These are phyloP conservation scores for Cutaneotrichosporon arboriforme DNA, from an alignment of 1,284 basidiomycete species.

Conservation along the genomic window DNA sequence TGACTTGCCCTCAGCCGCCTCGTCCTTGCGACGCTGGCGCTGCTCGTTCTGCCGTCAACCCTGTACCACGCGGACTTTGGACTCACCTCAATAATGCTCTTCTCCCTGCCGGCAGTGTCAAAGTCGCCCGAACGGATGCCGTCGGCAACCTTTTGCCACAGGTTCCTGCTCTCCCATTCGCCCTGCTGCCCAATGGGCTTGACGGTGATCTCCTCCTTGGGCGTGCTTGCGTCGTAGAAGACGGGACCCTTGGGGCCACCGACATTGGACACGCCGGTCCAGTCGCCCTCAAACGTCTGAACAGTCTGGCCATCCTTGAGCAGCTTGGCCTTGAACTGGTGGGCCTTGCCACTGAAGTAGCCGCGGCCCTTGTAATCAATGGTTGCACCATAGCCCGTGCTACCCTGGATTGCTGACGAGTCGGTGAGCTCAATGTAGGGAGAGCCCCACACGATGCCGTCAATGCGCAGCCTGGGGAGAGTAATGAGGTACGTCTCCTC, in stretches of 20 bases:
- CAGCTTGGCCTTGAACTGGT: conserved; percentile 81
- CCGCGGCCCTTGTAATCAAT: conserved; percentile 94
- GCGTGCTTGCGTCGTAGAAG: conserved; percentile 52
- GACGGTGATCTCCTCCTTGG: conserved; percentile 67
- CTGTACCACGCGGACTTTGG: neutral
- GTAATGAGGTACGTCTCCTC: conserved; percentile 83
- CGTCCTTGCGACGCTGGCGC: conserved; percentile 79
- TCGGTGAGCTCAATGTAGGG: conserved; percentile 73
- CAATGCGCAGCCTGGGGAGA: conserved; percentile 70
- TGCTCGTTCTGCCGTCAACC: conserved; percentile 68
- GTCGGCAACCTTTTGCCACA: conserved; percentile 83
- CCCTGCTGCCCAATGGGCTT: conserved; percentile 60
- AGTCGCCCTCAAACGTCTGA: conserved; percentile 76
- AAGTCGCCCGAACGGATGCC: conserved; percentile 89
- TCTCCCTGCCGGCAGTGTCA: conserved; percentile 82
- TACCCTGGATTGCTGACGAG: conserved; percentile 74
- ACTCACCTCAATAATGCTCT: conserved; percentile 81
- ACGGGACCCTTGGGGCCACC: conserved; percentile 53
- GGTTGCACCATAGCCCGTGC: conserved; percentile 63
- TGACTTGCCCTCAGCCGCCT: conserved; percentile 61
- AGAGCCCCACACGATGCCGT: conserved; percentile 52
- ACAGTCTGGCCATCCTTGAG: conserved; percentile 44
- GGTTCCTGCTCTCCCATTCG: conserved; percentile 77
- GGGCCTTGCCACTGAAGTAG: conserved; percentile 88
- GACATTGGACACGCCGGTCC: conserved; percentile 63